A percentile compares a stretch with the other conserved stretches of the same genome.
phyloP scores from a whole-genome alignment of 306 rosid species.

The Vigna angularis region DNA sequence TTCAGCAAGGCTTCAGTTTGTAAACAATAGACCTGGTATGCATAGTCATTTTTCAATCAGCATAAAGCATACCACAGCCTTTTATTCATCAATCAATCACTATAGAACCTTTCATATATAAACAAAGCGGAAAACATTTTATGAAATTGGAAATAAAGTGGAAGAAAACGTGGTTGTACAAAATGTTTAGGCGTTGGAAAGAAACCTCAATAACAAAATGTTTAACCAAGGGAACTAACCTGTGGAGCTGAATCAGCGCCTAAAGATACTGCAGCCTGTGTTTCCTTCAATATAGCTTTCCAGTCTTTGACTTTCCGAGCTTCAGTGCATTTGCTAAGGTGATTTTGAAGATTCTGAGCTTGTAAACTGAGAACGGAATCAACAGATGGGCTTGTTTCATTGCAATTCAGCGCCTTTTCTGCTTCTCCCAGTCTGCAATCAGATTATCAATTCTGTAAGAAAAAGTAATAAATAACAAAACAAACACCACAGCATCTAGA shows the following conservation, averaged over 20 bases:
- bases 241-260: constrained; percentile 83
- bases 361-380: constrained; percentile 49
- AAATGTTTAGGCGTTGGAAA: background rate
- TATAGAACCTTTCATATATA: background rate
- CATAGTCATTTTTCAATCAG: constrained; percentile 37
- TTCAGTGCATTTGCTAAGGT: constrained; percentile 66
- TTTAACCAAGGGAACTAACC: constrained; percentile 53
- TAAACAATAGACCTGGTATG: constrained; percentile 68
- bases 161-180: background rate
- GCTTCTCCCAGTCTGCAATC: constrained; percentile 80
- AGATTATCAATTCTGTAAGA: constrained; percentile 31
- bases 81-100: constrained; percentile 14
- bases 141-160: background rate
- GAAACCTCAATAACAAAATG: background rate
- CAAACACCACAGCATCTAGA: background rate
- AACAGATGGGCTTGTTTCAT: constrained; percentile 54
- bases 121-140: background rate
- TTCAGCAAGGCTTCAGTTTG: constrained; percentile 89
- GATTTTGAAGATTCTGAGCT: constrained; percentile 66
- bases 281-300: constrained; percentile 68
- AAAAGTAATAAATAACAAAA: constrained; percentile 19
- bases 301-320: constrained; percentile 71
- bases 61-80: background rate
- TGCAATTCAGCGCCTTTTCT: constrained; percentile 68
- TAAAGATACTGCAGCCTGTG: constrained; percentile 69